Base-by-base conservation (phyloP, 1,139 yeast species). In the Debaryomyces subglobosus region DNA sequence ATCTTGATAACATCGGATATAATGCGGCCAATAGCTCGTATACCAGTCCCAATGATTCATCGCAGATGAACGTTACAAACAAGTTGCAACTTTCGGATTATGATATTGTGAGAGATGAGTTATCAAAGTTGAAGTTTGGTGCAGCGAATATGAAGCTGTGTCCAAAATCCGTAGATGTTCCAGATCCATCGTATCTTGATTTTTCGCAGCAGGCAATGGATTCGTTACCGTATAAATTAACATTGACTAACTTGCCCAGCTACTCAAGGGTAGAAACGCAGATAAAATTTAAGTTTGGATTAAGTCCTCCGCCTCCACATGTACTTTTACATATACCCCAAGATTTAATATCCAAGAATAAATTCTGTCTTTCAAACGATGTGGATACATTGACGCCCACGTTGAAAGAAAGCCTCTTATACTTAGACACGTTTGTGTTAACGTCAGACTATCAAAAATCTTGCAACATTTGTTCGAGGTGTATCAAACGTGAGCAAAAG, bases 251-350 rank as follows among this genome's bases (percentile, higher is more conserved):
- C 48, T 70, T 92, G 44, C 97, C 97, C 1, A 68, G 79, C 9
- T 84, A 84, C 57, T 89, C 97, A 8, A 80, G 99, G 55, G 98
- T 94, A 5, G 99, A 94, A 68, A 94, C 97, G 18, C 98, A 94
- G 69, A 89, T 92, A 63, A 92, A 90, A 64, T 72, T 94, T 49
- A 77, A 81, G 45, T 69, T 94, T 27, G 67, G 80, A 6, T 71
- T 90, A 43, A 76, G 82, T 30, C 96, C 96, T 2, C 80, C 89
- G 9, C 95, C 96, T 4, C 77, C 79, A 6, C 86, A 89, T 61
- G 77, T 78, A 49, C 70, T 89, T 50, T 67, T 94, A 35, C 94
- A 89, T 63, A 69, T 94, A 39, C 96, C 98, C 0, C 80, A 89
- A 46, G 96, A 92, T 63, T 81, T 95, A 35, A 87, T 94, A 48